Percentiles rank a stretch among this genome's conserved stretches.
phyloP scores from a whole-genome alignment of 1,284 basidiomycete genomes.

The Cystobasidium sp. region DNA sequence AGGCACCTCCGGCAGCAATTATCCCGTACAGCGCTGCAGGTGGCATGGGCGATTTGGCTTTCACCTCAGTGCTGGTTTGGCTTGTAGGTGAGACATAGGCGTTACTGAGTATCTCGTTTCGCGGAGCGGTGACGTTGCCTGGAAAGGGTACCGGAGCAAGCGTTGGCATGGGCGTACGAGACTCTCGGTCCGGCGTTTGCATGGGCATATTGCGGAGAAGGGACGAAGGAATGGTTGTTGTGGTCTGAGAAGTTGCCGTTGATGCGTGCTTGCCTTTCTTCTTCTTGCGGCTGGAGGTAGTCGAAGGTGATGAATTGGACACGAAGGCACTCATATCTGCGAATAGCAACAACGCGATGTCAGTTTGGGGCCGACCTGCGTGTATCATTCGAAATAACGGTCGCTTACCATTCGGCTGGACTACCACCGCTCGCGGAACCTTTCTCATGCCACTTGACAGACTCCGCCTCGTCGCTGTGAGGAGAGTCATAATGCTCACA shows the following conservation, averaged over 20 bases:
- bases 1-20: conserved; percentile 11
- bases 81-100: neutral
- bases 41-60: neutral
- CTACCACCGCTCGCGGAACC: too few species aligned
- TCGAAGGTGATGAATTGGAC: neutral
- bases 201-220: neutral
- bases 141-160: neutral
- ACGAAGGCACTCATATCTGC: neutral
- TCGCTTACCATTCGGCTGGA: too few species aligned
- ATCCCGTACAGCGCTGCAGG: conserved; percentile 20
- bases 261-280: conserved; percentile 5
- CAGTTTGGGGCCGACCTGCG: too few species aligned
- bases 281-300: neutral
- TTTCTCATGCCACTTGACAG: too few species aligned
- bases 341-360: too few species aligned
- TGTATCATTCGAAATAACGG: too few species aligned
- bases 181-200: neutral
- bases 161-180: neutral
- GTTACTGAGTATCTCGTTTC: neutral
- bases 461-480: too few species aligned
- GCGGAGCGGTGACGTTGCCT: neutral
- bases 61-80: neutral
- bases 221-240: neutral
- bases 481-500: too few species aligned
- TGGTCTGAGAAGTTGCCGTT: neutral